These are phyloP conservation scores for Nitzschia sp. DNA, from an alignment of 108 stramenopile species.

Conservation along the genomic window DNA sequence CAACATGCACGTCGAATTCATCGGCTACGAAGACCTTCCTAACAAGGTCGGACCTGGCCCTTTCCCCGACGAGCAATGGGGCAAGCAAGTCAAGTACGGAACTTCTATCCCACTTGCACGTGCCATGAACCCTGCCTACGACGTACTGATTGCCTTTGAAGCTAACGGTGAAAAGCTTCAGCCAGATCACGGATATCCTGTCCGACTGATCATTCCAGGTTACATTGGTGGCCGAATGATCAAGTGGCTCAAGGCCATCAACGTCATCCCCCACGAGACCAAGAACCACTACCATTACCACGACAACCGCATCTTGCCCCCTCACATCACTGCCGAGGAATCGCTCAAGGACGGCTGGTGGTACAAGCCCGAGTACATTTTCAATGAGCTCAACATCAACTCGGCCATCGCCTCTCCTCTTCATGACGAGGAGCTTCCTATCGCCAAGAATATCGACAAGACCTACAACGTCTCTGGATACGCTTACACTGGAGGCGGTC, in stretches of 20 bases:
- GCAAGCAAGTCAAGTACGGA: conserved; percentile 93
- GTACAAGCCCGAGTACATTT: conserved; percentile 98
- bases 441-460: conserved; percentile 58
- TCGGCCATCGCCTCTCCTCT: conserved; percentile 89
- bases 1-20: conserved; percentile 88
- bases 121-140: conserved; percentile 95
- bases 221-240: conserved; percentile 99
- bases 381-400: conserved; percentile 99
- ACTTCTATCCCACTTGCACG: conserved; percentile 89
- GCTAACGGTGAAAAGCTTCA: conserved; percentile 92
- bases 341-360: conserved; percentile 93
- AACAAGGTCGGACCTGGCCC: conserved; percentile 93
- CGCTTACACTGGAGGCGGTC: conserved; percentile 96
- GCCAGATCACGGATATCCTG: conserved; percentile 97
- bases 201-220: conserved; percentile 96
- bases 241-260: conserved; percentile 94
- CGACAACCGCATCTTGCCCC: conserved; percentile 97
- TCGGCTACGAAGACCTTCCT: conserved; percentile 90
- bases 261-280: conserved; percentile 89
- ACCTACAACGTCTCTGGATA: conserved; percentile 90
- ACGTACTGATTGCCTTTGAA: conserved; percentile 91
- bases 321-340: conserved; percentile 92
- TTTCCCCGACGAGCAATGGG: conserved; percentile 87
- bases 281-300: conserved; percentile 98
- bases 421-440: conserved; percentile 89